Evolutionary conservation across 805 yeast species (phyloP).

Genomic region (Candida dajiaensis): DNA sequence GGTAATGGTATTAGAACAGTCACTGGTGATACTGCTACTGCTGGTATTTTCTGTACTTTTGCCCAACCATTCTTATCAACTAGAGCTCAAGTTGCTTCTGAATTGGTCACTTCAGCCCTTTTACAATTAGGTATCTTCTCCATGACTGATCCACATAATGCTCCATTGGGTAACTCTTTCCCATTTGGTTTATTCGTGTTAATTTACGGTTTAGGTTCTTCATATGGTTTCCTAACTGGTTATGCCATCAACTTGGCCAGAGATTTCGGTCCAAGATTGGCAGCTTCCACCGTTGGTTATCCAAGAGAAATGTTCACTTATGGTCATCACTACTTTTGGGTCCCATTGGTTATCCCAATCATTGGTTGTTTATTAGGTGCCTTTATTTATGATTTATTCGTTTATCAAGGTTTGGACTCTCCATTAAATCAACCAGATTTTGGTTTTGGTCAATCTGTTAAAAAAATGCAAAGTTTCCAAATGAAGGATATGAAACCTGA

Average conservation of each 20-base stretch:
- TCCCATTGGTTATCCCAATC: slow-evolving; percentile 45
- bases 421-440: slow-evolving; percentile 41
- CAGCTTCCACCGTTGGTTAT: slow-evolving; percentile 42
- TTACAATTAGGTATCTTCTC: slow-evolving; percentile 43
- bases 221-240: slow-evolving; percentile 48
- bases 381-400: slow-evolving; percentile 43
- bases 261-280: slow-evolving; percentile 50
- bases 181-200: slow-evolving; percentile 42
- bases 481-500: slow-evolving; percentile 19
- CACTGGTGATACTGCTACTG: slow-evolving; percentile 29
- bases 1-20: slow-evolving; percentile 25
- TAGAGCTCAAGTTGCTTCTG: slow-evolving; percentile 42
- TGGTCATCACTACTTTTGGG: slow-evolving; percentile 45
- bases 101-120: slow-evolving; percentile 38
- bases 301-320: slow-evolving; percentile 33
- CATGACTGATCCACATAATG: slow-evolving; percentile 45
- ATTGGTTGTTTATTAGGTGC: slow-evolving; percentile 44
- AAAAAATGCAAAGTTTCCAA: slow-evolving; percentile 16
- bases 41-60: slow-evolving; percentile 42
- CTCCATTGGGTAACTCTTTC: slow-evolving; percentile 39
- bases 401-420: slow-evolving; percentile 47
- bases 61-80: slow-evolving; percentile 35
- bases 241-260: slow-evolving; percentile 50
- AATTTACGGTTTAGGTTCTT: slow-evolving; percentile 40
- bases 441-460: slow-evolving; percentile 16